Conservation (phyloP, 352 stramenopile species). For the Globisporangium abappressorium region DNA sequence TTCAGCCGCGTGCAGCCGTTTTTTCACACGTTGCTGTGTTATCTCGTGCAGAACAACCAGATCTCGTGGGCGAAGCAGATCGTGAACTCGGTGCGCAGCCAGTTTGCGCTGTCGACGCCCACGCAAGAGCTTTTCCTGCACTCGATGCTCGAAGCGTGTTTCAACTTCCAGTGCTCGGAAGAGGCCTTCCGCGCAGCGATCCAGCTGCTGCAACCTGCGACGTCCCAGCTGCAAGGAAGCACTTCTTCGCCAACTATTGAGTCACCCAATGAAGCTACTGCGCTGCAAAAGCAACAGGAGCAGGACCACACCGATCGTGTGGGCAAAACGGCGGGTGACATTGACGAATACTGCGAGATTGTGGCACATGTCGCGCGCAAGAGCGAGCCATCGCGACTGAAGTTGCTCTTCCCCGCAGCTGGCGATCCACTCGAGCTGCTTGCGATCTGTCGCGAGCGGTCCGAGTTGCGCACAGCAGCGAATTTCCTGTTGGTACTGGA, state of each 20-base stretch:
- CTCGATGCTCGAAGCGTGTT: conserved; percentile 73
- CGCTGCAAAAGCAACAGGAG: conserved; percentile 1
- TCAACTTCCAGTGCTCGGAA: conserved; percentile 37
- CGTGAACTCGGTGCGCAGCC: conserved; percentile 38
- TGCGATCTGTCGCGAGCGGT: conserved; percentile 52
- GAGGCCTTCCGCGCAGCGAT: conserved; percentile 46
- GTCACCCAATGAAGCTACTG: no score
- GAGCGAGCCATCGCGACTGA: conserved; percentile 73
- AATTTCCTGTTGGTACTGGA: conserved; percentile 85
- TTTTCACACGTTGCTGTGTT: conserved; percentile 69
- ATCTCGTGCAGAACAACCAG: conserved; percentile 68
- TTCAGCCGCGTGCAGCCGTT: conserved; percentile 79
- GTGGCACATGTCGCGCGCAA: conserved; percentile 81
- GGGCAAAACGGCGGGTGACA: conserved; percentile 26
- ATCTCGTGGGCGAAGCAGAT: conserved; percentile 50
- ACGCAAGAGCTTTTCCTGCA: conserved; percentile 82
- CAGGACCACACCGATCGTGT: neutral
- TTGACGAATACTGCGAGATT: conserved; percentile 84
- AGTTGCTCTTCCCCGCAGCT: conserved; percentile 60
- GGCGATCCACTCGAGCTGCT: conserved; percentile 73
- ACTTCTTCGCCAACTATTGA: neutral
- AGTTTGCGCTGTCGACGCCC: conserved; percentile 61
- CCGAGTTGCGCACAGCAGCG: conserved; percentile 71
- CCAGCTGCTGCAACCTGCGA: conserved; percentile 40
- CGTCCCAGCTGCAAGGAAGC: neutral